Evolutionary conservation across 139 green algal genomes (phyloP).

Genomic region (Zygnema circumcarinatum): DNA sequence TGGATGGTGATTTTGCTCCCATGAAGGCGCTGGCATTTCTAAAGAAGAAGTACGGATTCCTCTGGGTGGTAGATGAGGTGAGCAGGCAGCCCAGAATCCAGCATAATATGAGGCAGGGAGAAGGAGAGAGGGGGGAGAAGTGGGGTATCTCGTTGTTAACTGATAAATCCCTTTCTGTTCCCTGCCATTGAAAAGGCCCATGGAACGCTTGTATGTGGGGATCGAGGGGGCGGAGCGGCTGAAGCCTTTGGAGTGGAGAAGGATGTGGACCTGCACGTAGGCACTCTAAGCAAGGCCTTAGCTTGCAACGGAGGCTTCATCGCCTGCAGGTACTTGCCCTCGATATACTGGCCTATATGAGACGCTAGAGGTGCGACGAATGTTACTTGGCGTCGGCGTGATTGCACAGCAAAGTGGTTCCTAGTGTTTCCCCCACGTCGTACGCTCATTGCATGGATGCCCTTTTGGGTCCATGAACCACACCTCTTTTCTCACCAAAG

Average conservation of each 20-base stretch:
- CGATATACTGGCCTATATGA: background rate
- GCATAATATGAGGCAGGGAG: no score
- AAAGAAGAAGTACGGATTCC: slow-evolving; percentile 76
- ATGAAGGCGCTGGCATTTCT: slow-evolving; percentile 72
- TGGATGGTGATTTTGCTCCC: slow-evolving; percentile 62
- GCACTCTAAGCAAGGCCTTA: slow-evolving; percentile 94
- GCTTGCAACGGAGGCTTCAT: slow-evolving; percentile 89
- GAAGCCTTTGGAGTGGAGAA: slow-evolving; percentile 65
- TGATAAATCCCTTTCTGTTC: no score
- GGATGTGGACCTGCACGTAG: slow-evolving; percentile 87
- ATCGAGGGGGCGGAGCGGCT: slow-evolving; percentile 74
- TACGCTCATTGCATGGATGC: no score
- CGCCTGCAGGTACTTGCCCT: slow-evolving; percentile 68
- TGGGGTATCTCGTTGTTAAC: no score
- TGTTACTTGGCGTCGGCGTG: background rate
- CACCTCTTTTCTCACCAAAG: no score
- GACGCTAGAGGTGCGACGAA: background rate
- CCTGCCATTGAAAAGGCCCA: no score
- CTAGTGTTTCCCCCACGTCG: background rate
- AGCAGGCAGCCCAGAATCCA: no score
- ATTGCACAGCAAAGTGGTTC: background rate
- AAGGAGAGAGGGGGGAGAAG: no score
- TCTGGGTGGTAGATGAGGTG: slow-evolving; percentile 66
- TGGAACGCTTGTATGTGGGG: slow-evolving; percentile 88
- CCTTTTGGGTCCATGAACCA: no score